Base-by-base conservation (phyloP, 768 basidiomycete species). In the Inosperma sp. region DNA sequence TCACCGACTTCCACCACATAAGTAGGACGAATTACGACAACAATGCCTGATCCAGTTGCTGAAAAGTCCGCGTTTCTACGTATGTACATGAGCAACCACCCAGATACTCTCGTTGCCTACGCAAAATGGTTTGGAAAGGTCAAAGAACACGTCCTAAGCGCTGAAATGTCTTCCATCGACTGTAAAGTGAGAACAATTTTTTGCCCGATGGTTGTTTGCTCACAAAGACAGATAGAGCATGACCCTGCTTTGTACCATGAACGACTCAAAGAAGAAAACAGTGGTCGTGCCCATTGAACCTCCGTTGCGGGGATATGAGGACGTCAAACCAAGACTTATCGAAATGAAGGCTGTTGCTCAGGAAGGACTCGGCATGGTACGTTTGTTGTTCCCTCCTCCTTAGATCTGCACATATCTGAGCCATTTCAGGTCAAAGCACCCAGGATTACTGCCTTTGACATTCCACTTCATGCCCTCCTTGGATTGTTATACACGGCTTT, bases 1-100 rank as follows among this genome's bases (percentile, higher is more conserved):
- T n/a, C n/a, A n/a, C n/a, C n/a, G n/a, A 31, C 36, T 16, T 21
- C 5, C 36, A 37, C 17, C 39, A 7, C 5, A 9, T 40, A 13
- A 7, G 14, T 35, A 14, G 17, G 5, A 35, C 12, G 7, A 36
- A 16, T n/a, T 36, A n/a, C n/a, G 34, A 35, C 35, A 36, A 56
- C 47, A 22, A 84, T 84, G 83, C 57, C 79, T 6, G 88, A 91
- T 62, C 79, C 86, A 7, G 86, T 90, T 0, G 84, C 84, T 10
- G 80, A 81, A 9, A 86, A 84, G 59, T 88, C 88, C 16, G 72
- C 70, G 1, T 93, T 89, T 63, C 74, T 92, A 35, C 79, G 80
- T 64, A 86, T 82, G 79, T 93, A 92, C 72, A 92, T 91, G 89
- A 83, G 79, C 25, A 81, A 72, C 54, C 90, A 91, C 59, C 86